Evolutionary conservation across 495 filamentous ascomycete genomes (phyloP), one percentile per base, ranked within the genome.

Genomic region (Antarctomyces pellizariae): DNA sequence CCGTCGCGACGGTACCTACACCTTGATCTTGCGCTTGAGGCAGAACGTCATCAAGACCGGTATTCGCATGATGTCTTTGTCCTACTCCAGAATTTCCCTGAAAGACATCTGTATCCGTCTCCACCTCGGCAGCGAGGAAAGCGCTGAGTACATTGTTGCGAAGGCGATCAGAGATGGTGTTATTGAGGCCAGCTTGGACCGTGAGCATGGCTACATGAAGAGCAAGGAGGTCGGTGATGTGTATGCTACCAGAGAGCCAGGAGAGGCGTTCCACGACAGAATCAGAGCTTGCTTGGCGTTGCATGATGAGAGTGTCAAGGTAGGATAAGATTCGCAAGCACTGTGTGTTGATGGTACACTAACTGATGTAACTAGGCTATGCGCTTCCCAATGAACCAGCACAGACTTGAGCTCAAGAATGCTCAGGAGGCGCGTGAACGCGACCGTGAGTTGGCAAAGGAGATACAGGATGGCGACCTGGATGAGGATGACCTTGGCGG

Each of bases 21-120:
- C 82, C 5, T 61, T 97, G 26, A 84, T 93, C 45, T 62, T 93
- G 34, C 79, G 86, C 24, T 59, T 97, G 20, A 68, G 86, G 28
- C 86, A 97, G 47, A 95, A 95, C 50, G 86, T 97, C 47, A 95
- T 97, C 67, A 92, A 91, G 57, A 97, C 86, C 18, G 86, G 86
- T 38, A 86, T 97, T 37, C 78, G 86, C 35, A 93, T 92, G 78
- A 92, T 97, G 70, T 92, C 83, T 16, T 57, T 97, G 42, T 86
- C 80, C 28, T 97, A 97, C 53, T 90, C 83, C 27, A 72, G 82
- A 31, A 97, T 97, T 44, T 91, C 82, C n/a, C 62, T 97, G 24
- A 69, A 86, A 28, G 86, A 97, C 43, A 97, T 97, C 35, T 95
- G 89, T 56, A 76, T 93, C 33, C 75, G 86, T 24, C 59, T 97